phyloP scores from a whole-genome alignment of 352 stramenopile genomes.

The Pelagophyceae sp. region DNA sequence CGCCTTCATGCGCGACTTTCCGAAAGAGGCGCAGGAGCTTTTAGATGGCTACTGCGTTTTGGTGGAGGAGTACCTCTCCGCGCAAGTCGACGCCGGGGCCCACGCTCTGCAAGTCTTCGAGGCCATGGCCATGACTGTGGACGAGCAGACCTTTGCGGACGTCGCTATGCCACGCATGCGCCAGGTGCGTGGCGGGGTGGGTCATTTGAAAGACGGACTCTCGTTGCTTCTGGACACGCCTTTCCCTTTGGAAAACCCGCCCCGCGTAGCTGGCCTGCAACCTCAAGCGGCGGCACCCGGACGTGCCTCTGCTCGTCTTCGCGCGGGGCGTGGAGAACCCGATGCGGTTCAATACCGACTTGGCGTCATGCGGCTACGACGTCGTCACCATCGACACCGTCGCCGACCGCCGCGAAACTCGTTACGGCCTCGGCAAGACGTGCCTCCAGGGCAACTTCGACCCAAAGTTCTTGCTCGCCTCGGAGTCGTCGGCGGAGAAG shows the following conservation, averaged over 20 bases:
- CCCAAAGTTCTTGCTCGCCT: constrained; percentile 39
- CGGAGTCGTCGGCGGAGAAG: constrained; percentile 33
- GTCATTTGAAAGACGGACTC: not conserved
- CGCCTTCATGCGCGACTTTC: constrained; percentile 85
- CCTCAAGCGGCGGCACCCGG: constrained; percentile 55
- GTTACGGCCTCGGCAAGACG: constrained; percentile 60
- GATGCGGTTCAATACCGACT: constrained; percentile 47
- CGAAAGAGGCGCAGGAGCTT: constrained; percentile 73
- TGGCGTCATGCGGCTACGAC: constrained; percentile 77
- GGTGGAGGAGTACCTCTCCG: constrained; percentile 87
- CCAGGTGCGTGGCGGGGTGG: no score
- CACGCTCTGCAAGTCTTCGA: constrained; percentile 95
- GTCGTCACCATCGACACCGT: constrained; percentile 86
- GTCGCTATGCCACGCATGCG: constrained; percentile 79
- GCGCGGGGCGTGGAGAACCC: constrained; percentile 44
- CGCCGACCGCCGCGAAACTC: constrained; percentile 43
- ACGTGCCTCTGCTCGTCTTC: constrained; percentile 70
- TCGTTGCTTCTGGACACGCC: not conserved
- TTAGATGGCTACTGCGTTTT: constrained; percentile 85
- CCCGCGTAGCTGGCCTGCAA: constrained; percentile 47
- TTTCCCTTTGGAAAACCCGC: constrained; percentile 63
- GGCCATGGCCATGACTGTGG: constrained; percentile 63
- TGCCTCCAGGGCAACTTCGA: constrained; percentile 84
- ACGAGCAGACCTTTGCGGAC: constrained; percentile 82
- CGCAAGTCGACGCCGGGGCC: constrained; percentile 76